Conservation (phyloP, 1,139 yeast genomes). For the Geotrichum macrosporum region DNA sequence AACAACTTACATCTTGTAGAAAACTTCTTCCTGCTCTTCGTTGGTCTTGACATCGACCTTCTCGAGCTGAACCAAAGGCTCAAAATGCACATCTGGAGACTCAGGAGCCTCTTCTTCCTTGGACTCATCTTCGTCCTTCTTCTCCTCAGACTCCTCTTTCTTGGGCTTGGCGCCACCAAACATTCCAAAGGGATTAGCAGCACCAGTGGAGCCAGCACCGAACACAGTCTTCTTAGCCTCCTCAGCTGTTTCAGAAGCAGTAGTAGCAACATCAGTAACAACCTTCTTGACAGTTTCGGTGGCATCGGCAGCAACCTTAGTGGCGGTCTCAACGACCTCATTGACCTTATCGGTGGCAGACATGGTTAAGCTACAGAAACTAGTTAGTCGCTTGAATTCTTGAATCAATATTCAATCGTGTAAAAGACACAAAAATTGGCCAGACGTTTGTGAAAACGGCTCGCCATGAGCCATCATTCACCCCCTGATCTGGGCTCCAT, state of each 20-base stretch:
- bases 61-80: slow-evolving; percentile 91
- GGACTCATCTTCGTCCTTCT: slow-evolving; percentile 37
- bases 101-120: slow-evolving; percentile 69
- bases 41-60: slow-evolving; percentile 95
- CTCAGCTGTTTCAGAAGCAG: slow-evolving; percentile 24
- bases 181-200: slow-evolving; percentile 84
- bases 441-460: too few relatives aligned
- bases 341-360: slow-evolving; percentile 20
- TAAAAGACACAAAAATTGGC: too few relatives aligned
- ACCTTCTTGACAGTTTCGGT: slow-evolving; percentile 22
- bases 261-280: slow-evolving; percentile 22
- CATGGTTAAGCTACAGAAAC: slow-evolving; percentile 7
- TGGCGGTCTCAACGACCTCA: background rate
- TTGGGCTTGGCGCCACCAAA: slow-evolving; percentile 79
- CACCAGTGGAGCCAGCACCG: slow-evolving; percentile 46
- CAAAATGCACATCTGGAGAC: slow-evolving; percentile 92
- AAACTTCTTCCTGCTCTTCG: slow-evolving; percentile 91
- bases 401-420: background rate
- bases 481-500: background rate
- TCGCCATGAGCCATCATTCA: too few relatives aligned
- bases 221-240: slow-evolving; percentile 25
- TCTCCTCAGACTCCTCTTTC: slow-evolving; percentile 48
- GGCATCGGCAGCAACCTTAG: slow-evolving; percentile 12
- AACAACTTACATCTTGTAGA: slow-evolving; percentile 58
- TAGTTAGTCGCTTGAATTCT: background rate